A percentile compares a stretch with the other conserved stretches of the same genome.
Evolutionary conservation across 2,329 filamentous ascomycete genomes (phyloP).

Genomic region (Xylariaceae sp.): DNA sequence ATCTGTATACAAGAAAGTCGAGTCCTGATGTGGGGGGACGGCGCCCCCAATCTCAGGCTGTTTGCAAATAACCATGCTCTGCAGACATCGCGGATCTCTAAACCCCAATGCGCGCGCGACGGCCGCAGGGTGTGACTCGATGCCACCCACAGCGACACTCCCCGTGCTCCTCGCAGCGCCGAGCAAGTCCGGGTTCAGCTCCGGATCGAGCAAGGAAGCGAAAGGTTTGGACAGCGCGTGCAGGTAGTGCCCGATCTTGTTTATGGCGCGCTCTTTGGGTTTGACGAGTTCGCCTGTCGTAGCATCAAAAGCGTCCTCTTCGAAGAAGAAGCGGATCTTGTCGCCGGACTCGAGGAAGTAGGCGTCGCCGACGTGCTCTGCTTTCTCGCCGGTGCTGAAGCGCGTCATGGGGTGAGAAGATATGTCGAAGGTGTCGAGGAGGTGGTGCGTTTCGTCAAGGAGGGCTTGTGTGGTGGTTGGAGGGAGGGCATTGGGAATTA

Average conservation of each 20-base stretch:
- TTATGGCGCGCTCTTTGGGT: constrained; percentile 80
- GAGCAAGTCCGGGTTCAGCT: constrained; percentile 41
- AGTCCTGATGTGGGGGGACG: constrained; percentile 89
- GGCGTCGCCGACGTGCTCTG: constrained; percentile 81
- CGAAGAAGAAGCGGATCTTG: constrained; percentile 95
- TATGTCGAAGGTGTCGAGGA: constrained; percentile 75
- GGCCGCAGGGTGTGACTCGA: constrained; percentile 44
- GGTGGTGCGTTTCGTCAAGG: constrained; percentile 66
- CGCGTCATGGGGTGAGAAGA: constrained; percentile 84
- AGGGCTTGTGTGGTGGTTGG: constrained; percentile 62
- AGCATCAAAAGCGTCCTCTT: constrained; percentile 80
- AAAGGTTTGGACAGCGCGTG: constrained; percentile 68
- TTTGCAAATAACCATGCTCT: constrained; percentile 99
- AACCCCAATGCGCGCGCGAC: constrained; percentile 73
- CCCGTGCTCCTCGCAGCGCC: constrained; percentile 44
- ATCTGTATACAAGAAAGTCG: constrained; percentile 85
- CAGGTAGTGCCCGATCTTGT: constrained; percentile 80
- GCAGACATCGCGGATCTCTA: constrained; percentile 69
- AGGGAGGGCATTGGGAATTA: constrained; percentile 74
- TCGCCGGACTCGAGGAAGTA: constrained; percentile 91
- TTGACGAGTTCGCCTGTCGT: constrained; percentile 61
- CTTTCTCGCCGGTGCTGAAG: constrained; percentile 79
- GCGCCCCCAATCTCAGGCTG: constrained; percentile 93
- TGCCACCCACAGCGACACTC: constrained; percentile 27
- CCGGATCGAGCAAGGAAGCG: constrained; percentile 46